These are phyloP conservation scores for Amanita inopinata DNA, from an alignment of 768 basidiomycete species.

Conservation along the genomic window DNA sequence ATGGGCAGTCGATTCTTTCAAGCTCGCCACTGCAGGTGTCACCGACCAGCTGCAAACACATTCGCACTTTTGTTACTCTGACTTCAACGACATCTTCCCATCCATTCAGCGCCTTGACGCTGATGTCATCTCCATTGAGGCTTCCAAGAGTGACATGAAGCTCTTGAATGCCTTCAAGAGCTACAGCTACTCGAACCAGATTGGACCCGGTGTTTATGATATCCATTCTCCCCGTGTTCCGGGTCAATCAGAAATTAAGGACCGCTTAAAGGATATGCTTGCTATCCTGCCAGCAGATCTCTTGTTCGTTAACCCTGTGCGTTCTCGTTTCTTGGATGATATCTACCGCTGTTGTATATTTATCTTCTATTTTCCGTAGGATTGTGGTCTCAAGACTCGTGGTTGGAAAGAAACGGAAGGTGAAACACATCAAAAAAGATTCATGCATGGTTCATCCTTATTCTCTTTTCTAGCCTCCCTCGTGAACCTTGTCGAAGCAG, in stretches of 20 bases:
- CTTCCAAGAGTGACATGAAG: constrained; percentile 98
- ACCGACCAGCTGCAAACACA: constrained; percentile 91
- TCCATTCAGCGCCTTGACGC: constrained; percentile 95
- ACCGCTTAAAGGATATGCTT: constrained; percentile 81
- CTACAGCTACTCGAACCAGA: constrained; percentile 93
- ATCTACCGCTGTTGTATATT: constrained; percentile 5
- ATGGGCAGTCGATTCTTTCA: constrained; percentile 99
- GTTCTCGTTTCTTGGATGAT: constrained; percentile 13
- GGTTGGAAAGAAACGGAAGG: constrained; percentile 97
- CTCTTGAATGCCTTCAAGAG: constrained; percentile 90
- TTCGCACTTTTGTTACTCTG: constrained; percentile 99
- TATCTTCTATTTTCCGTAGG: constrained; percentile 27
- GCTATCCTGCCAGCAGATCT: constrained; percentile 71
- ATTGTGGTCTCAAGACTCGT: constrained; percentile 98
- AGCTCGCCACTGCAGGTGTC: constrained; percentile 94
- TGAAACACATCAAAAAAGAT: too few relatives aligned
- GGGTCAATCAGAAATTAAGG: constrained; percentile 84
- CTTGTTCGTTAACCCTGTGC: constrained; percentile 83
- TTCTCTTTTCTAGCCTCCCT: constrained; percentile 45
- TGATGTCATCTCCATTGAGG: constrained; percentile 98
- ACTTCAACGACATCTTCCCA: constrained; percentile 98
- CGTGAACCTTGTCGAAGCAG: constrained; percentile 79
- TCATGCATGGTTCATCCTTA: too few relatives aligned
- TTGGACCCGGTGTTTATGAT: constrained; percentile 97
- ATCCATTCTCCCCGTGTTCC: constrained; percentile 99